Conservation (phyloP, 345 rosid genomes). For the Corchorus capsularis region DNA sequence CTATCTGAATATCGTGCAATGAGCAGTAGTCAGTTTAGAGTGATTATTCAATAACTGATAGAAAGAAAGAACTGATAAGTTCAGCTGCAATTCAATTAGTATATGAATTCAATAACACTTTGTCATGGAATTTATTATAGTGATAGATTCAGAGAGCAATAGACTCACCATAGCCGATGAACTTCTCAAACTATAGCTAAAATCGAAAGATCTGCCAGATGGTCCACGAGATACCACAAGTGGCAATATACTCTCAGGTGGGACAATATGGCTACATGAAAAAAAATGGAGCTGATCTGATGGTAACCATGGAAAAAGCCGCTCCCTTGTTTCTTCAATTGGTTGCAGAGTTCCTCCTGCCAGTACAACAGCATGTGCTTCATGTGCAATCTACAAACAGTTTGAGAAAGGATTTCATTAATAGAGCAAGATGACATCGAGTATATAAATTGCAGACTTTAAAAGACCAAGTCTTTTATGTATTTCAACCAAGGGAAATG, state of each 20-base stretch:
- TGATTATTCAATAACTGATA: not conserved
- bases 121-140: not conserved
- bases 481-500: not conserved
- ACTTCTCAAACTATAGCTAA: constrained; percentile 81
- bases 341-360: constrained; percentile 99
- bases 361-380: constrained; percentile 80
- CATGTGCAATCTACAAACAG: constrained; percentile 63
- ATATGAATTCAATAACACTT: not conserved
- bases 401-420: constrained; percentile 20
- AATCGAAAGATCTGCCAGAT: constrained; percentile 77
- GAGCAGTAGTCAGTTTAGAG: not conserved
- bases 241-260: constrained; percentile 82
- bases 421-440: not conserved
- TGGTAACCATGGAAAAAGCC: constrained; percentile 87
- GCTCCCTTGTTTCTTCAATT: constrained; percentile 87
- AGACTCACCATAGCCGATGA: constrained; percentile 59
- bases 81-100: not conserved
- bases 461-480: constrained; percentile 5
- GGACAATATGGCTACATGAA: constrained; percentile 87
- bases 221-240: constrained; percentile 84
- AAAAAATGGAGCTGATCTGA: constrained; percentile 68
- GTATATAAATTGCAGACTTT: not conserved
- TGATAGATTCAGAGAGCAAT: constrained; percentile 14
- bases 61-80: not conserved
- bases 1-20: constrained; percentile 45